Conservation (phyloP, 441 rosid genomes). For the Dalechampia spathulata region DNA sequence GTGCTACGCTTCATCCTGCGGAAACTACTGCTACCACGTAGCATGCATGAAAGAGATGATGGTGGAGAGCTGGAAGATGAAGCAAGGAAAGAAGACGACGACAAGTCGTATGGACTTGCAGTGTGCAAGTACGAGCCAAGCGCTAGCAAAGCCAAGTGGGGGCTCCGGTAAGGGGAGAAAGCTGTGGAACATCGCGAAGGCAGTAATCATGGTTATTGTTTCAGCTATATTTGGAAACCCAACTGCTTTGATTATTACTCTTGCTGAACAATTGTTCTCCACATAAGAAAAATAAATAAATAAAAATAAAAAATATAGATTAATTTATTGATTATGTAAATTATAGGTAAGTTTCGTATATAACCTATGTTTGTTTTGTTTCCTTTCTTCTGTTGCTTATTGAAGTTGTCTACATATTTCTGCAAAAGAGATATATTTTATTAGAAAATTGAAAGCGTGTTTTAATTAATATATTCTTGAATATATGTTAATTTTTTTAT, state of each 20-base stretch:
- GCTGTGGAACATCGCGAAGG: neutral
- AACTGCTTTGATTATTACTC: neutral
- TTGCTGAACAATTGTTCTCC: neutral
- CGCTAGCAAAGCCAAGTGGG: neutral
- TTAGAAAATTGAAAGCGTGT: no score
- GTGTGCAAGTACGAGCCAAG: neutral
- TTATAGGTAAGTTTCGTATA: no score
- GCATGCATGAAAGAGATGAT: neutral
- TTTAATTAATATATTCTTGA: no score
- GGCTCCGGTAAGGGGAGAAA: neutral
- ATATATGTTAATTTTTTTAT: no score
- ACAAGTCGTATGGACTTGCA: neutral
- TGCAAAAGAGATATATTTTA: no score
- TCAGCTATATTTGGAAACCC: neutral
- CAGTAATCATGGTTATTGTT: neutral
- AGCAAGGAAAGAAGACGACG: no score
- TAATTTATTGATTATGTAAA: no score
- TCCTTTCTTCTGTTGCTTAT: no score
- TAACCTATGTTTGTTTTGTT: no score
- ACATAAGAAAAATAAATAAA: no score
- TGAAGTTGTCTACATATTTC: no score
- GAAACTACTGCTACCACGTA: neutral
- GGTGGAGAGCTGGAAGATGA: neutral
- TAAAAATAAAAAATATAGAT: no score
- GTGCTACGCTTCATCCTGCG: slow-evolving; percentile 1